phyloP scores from a whole-genome alignment of 805 yeast genomes.

The Metschnikowia continentalis region DNA sequence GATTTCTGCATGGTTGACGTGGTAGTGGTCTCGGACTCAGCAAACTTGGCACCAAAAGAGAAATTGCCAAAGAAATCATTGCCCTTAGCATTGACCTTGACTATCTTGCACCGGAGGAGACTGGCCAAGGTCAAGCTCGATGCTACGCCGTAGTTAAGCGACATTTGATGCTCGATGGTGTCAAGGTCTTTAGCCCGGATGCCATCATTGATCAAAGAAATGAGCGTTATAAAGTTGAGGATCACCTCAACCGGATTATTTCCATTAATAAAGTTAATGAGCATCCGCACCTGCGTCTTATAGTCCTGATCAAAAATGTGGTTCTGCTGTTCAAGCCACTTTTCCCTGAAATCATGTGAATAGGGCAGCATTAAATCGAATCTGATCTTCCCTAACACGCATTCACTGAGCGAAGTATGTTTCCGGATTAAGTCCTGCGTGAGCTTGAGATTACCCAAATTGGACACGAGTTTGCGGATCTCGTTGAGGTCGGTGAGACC shows the following conservation, averaged over 20 bases:
- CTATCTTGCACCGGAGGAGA: slow-evolving; percentile 45
- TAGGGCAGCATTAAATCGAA: slow-evolving; percentile 10
- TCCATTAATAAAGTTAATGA: slow-evolving; percentile 37
- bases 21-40: slow-evolving; percentile 14
- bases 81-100: slow-evolving; percentile 28
- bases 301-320: slow-evolving; percentile 52
- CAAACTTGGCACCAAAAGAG: slow-evolving; percentile 12
- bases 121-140: slow-evolving; percentile 45
- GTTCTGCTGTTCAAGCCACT: slow-evolving; percentile 60
- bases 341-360: slow-evolving; percentile 37
- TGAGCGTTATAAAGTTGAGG: slow-evolving; percentile 51
- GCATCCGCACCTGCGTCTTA: slow-evolving; percentile 24
- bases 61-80: slow-evolving; percentile 23
- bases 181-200: slow-evolving; percentile 61
- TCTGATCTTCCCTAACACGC: slow-evolving; percentile 47
- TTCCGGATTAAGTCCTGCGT: slow-evolving; percentile 64
- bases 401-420: slow-evolving; percentile 74
- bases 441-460: slow-evolving; percentile 60
- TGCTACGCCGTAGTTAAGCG: slow-evolving; percentile 62
- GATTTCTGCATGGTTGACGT: slow-evolving; percentile 9
- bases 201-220: slow-evolving; percentile 65
- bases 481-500: slow-evolving; percentile 33
- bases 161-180: slow-evolving; percentile 48
- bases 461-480: slow-evolving; percentile 68
- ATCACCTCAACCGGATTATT: slow-evolving; percentile 39